These are phyloP conservation scores for Nannizzia gypsea DNA, from an alignment of 2,329 filamentous ascomycete species.

Conservation along the genomic window DNA sequence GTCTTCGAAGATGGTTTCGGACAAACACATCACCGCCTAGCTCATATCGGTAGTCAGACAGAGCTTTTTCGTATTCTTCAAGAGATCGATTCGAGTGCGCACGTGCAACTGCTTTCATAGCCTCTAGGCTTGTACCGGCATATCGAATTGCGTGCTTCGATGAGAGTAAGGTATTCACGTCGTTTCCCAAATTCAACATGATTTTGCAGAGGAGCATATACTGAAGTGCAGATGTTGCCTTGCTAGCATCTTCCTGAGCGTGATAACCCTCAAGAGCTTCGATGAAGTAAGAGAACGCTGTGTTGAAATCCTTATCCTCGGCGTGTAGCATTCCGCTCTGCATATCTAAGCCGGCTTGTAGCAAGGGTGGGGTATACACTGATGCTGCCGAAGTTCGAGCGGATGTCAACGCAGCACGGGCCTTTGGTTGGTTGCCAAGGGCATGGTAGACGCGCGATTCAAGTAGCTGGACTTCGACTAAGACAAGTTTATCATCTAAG, in stretches of 20 bases:
- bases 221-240: constrained; percentile 93
- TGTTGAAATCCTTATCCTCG: constrained; percentile 98
- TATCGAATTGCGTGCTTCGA: constrained; percentile 97
- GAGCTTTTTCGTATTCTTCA: constrained; percentile 90
- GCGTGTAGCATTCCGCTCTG: constrained; percentile 98
- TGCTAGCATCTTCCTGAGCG: constrained; percentile 71
- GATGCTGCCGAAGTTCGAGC: constrained; percentile 91
- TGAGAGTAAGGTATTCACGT: constrained; percentile 87
- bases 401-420: constrained; percentile 83
- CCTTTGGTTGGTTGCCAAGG: constrained; percentile 90
- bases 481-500: constrained; percentile 92
- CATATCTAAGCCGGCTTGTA: constrained; percentile 97
- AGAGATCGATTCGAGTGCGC: constrained; percentile 91
- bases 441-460: constrained; percentile 97
- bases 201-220: constrained; percentile 99
- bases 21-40: constrained; percentile 92
- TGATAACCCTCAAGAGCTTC: constrained; percentile 96
- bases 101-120: constrained; percentile 96
- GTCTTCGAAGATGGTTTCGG: constrained; percentile 83
- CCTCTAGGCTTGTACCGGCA: constrained; percentile 87
- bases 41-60: constrained; percentile 83
- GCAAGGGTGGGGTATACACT: constrained; percentile 87
- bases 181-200: constrained; percentile 94
- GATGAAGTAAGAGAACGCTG: constrained; percentile 97
- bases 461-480: constrained; percentile 94